Base-by-base conservation (phyloP, 345 rosid species). In the Lenwebbia sp. region DNA sequence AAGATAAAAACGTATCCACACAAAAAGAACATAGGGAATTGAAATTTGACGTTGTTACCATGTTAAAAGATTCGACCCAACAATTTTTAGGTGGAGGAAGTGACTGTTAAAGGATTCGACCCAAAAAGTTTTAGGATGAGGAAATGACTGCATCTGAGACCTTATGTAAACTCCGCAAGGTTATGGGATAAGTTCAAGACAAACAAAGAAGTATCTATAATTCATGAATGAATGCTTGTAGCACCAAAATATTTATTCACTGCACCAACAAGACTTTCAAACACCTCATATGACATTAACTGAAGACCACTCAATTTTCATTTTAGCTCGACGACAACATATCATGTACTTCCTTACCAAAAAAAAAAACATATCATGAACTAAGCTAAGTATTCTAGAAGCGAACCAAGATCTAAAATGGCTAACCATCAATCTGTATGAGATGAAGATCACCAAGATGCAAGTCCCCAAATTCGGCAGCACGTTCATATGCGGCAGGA, bases 381-480 rank as follows among this genome's bases (percentile, higher is more conserved):
- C 41, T 30, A 62, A 62, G 23, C 6, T 10, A 37, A 21, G 78
- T 70, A 33, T 33, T 19, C 78, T 70, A 70, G 78, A 70, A 19
- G 47, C 37, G 47, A 37, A 60, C 37, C 2, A 3, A 57, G 28
- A 58, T 25, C 28, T 30, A 33, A 15, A 57, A 78, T 50, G 84
- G 78, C 91, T 87, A 28, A 95, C 99, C 98, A 65, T 93, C 90
- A 83, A 92, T 87, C 87, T 89, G 88, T 57, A 95, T 89, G 84
- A 96, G 95, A 89, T 96, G 99, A 62, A 95, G 91, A 88, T 96
- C 98, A 58, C 99, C 98, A 86, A 94, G 96, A 87, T 95, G 94
- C 86, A 96, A 96, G 89, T 96, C 98, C 86, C 87, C 89, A 87
- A 93, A 92, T 86, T 93, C 92, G 22, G 90, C 92, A 85, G 98